Evolutionary conservation across 2,329 filamentous ascomycete genomes (phyloP).

Genomic region (Neonectria punicea): DNA sequence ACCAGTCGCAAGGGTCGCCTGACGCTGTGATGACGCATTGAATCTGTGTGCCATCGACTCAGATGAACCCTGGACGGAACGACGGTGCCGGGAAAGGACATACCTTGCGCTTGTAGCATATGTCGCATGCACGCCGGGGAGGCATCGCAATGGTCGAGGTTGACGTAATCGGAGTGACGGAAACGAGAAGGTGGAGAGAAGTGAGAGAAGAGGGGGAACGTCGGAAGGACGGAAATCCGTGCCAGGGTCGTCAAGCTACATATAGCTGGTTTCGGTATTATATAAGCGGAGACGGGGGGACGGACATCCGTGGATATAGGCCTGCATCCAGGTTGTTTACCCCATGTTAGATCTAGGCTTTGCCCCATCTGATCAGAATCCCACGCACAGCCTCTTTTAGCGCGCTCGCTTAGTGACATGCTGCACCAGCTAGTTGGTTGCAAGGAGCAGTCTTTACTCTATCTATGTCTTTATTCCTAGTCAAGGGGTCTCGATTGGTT

Average conservation of each 20-base stretch:
- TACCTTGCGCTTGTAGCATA: slow-evolving; percentile 38
- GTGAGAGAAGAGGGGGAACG: background rate
- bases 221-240: background rate
- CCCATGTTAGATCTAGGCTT: background rate
- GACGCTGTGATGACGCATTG: slow-evolving; percentile 35
- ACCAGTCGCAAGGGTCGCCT: slow-evolving; percentile 37
- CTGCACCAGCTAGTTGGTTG: background rate
- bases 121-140: slow-evolving; percentile 34
- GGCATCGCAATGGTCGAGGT: slow-evolving; percentile 24
- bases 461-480: background rate
- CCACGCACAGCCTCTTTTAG: background rate
- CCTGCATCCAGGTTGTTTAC: background rate
- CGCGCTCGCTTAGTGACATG: background rate
- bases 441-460: too few species aligned
- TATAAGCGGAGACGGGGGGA: background rate
- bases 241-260: background rate
- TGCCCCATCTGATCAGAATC: background rate
- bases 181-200: slow-evolving; percentile 13
- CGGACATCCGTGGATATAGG: background rate
- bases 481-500: background rate
- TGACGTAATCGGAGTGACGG: slow-evolving; percentile 32
- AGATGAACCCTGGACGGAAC: background rate
- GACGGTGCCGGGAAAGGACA: background rate
- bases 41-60: slow-evolving; percentile 26
- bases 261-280: slow-evolving; percentile 4